These are phyloP conservation scores for Rhizopogon sp. DNA, from an alignment of 768 basidiomycete species.

Conservation along the genomic window DNA sequence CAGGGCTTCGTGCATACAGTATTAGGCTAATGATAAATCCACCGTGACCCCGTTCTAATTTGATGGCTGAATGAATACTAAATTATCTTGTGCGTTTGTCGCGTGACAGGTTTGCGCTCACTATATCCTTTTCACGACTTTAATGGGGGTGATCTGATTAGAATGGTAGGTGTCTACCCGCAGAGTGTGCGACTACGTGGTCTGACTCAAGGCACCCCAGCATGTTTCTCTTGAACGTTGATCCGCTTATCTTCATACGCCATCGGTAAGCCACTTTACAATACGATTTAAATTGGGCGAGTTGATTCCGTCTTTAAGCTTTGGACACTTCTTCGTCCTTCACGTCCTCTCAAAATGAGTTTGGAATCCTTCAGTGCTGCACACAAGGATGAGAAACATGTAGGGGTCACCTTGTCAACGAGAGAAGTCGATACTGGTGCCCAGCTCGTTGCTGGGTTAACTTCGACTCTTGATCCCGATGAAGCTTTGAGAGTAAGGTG, in stretches of 20 bases:
- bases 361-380: not conserved
- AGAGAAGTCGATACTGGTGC: slow-evolving; percentile 54
- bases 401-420: slow-evolving; percentile 34
- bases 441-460: slow-evolving; percentile 42
- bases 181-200: too few species aligned
- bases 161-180: too few species aligned
- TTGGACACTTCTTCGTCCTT: not conserved
- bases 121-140: too few species aligned
- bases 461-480: slow-evolving; percentile 35
- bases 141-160: too few species aligned
- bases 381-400: slow-evolving; percentile 24
- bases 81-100: not conserved
- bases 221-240: not conserved
- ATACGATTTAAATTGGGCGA: not conserved
- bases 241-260: not conserved
- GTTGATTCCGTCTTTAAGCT: not conserved
- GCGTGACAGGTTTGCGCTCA: too few species aligned
- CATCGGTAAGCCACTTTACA: not conserved
- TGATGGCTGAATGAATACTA: not conserved
- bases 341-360: slow-evolving; percentile 3
- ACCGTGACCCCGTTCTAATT: too few species aligned
- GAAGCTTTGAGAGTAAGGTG: slow-evolving; percentile 47
- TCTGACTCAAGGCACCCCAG: not conserved
- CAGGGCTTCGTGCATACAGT: not conserved
- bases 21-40: not conserved